Percentiles rank a stretch among this genome's conserved stretches.
Evolutionary conservation across 169 alveolate species (phyloP).

Genomic region (Eimeria brunetti): DNA sequence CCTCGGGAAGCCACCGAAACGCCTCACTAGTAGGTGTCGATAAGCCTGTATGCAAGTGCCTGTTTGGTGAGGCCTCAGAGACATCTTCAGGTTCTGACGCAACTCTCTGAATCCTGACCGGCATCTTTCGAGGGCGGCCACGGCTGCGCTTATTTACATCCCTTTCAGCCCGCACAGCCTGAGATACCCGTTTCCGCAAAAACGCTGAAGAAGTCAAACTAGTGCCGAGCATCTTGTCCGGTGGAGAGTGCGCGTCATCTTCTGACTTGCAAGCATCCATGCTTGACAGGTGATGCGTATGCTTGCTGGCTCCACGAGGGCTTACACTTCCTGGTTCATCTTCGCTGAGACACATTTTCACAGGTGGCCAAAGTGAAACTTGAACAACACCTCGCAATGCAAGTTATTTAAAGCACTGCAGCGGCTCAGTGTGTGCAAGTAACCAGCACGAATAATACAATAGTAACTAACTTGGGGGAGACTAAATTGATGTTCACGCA

Average conservation of each 20-base stretch:
- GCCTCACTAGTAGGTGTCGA: constrained; percentile 61
- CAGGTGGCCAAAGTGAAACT: not conserved
- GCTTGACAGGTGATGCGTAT: constrained; percentile 9
- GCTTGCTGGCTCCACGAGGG: constrained; percentile 38
- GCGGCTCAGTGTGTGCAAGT: not conserved
- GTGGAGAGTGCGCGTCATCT: constrained; percentile 38
- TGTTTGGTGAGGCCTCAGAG: constrained; percentile 30
- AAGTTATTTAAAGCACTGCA: not conserved
- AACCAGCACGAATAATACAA: not conserved
- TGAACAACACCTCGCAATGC: not conserved
- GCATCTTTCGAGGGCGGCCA: constrained; percentile 55
- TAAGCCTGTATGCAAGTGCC: constrained; percentile 31
- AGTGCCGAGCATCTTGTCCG: constrained; percentile 45
- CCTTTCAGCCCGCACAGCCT: constrained; percentile 42
- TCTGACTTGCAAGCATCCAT: constrained; percentile 61
- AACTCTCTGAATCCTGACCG: constrained; percentile 7
- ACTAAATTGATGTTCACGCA: not conserved
- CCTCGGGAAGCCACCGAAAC: constrained; percentile 57
- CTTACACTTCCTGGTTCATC: constrained; percentile 47
- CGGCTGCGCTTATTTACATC: constrained; percentile 65
- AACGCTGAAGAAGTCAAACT: constrained; percentile 38
- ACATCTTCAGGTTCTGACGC: constrained; percentile 45
- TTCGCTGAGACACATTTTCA: constrained; percentile 24
- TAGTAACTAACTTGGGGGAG: not conserved
- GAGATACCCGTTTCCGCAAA: constrained; percentile 36